Conservation (phyloP, 2,329 filamentous ascomycete genomes). For the Exophiala sp. region DNA sequence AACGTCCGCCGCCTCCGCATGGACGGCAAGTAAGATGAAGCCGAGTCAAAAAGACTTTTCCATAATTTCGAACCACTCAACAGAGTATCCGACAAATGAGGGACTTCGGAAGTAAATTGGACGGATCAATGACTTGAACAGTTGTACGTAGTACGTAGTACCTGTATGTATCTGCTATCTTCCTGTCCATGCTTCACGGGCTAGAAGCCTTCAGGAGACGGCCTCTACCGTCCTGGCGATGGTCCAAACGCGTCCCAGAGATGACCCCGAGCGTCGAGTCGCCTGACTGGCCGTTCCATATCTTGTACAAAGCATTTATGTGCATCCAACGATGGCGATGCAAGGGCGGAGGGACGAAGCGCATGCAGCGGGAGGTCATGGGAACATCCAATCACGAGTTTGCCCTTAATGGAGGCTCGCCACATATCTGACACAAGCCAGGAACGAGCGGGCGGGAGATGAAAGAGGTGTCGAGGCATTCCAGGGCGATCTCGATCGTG, state of each 20-base stretch:
- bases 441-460: conserved; percentile 7
- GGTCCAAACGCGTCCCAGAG: no score
- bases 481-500: conserved; percentile 9
- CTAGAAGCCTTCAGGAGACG: no score
- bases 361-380: background rate
- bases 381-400: background rate
- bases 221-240: no score
- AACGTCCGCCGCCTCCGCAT: conserved; percentile 1
- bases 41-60: background rate
- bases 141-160: background rate
- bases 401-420: background rate
- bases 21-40: background rate
- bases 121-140: background rate
- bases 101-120: background rate
- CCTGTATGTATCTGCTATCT: no score
- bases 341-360: background rate
- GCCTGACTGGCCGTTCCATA: background rate
- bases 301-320: no score
- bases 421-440: conserved; percentile 7
- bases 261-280: no score
- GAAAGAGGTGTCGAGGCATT: background rate
- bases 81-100: background rate
- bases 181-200: no score
- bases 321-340: background rate
- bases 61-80: background rate